Evolutionary conservation across 139 green algal genomes (phyloP), one percentile per base, ranked within the genome.

Genomic region (Monoraphidium neglectum): DNA sequence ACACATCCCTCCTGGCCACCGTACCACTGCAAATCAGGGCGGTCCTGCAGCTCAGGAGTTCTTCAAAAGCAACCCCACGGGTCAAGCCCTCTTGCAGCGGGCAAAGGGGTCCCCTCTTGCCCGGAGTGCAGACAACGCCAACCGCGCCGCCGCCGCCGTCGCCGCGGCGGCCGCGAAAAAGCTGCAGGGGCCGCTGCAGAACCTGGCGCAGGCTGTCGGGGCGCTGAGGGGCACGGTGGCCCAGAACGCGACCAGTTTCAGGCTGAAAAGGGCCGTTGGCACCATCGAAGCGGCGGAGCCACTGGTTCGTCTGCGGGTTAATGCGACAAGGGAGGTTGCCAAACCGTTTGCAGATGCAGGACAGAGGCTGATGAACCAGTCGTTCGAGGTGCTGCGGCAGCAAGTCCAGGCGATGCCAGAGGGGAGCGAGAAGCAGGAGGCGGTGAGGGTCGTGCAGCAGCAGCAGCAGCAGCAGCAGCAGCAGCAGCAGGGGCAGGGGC

Each of bases 261-360:
- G 24, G 2, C 36, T 76, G 23, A 76, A 76, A n/a, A n/a, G 30
- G 47, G 54, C 70, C 37, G 70, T 62, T 23, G 54, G 36, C 21
- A 54, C 10, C 3, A 38, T 76, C 4, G 37, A 68, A 10, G 28
- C 70, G 12, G 8, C 37, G 24, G 30, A 76, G 23, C 70, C 70
- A 10, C 23, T 30, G 5, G 38, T 76, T 32, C 26, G 30, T 4
- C 18, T 56, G 2, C 36, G n/a, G 26, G 36, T n/a, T 1, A 10
- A 67, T 30, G 2, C 67, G 24, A 24, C 24, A 35, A 38, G 67
- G 70, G 28, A 38, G 13, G 32, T 43, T 1, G 26, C 59, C 4
- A 13, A 30, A 33, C 32, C 36, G 24, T 67, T 23, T n/a, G n/a
- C 30, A 24, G 54, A 51, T 30, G 70, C 70, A 37, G 70, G 53